A percentile compares a stretch with the other conserved stretches of the same genome.
phyloP scores from a whole-genome alignment of 1,139 yeast genomes.

The Lodderomyces jiufengensis region DNA sequence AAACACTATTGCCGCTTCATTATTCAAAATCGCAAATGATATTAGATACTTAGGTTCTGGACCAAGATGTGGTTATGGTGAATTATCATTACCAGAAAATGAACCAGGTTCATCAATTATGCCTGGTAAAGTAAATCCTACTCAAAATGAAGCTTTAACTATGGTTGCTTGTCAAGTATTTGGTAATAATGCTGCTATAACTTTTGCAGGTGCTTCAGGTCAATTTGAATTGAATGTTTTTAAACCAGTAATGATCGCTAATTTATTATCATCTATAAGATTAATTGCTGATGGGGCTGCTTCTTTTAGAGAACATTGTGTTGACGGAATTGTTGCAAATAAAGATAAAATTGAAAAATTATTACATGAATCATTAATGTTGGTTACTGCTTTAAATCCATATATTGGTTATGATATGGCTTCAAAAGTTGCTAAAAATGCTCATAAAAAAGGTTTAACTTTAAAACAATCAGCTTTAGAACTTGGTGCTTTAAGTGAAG shows the following conservation, averaged over 20 bases:
- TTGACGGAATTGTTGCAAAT: slow-evolving; percentile 91
- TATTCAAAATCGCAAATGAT: slow-evolving; percentile 95
- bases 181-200: slow-evolving; percentile 93
- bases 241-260: slow-evolving; percentile 93
- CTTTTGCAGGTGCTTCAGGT: slow-evolving; percentile 97
- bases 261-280: slow-evolving; percentile 83
- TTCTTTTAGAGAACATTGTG: slow-evolving; percentile 92
- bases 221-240: slow-evolving; percentile 97
- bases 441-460: slow-evolving; percentile 96
- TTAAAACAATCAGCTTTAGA: slow-evolving; percentile 92
- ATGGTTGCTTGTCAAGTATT: slow-evolving; percentile 98
- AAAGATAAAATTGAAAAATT: slow-evolving; percentile 79
- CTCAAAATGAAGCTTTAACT: slow-evolving; percentile 97
- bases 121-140: slow-evolving; percentile 99
- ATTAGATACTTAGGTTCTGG: slow-evolving; percentile 98
- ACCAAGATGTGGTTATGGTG: slow-evolving; percentile 99
- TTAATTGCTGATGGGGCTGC: slow-evolving; percentile 83
- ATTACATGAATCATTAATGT: slow-evolving; percentile 92
- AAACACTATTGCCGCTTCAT: slow-evolving; percentile 89
- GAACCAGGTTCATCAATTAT: slow-evolving; percentile 99
- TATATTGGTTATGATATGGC: slow-evolving; percentile 98
- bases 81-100: slow-evolving; percentile 90
- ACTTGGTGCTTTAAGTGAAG: slow-evolving; percentile 74
- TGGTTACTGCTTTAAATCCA: slow-evolving; percentile 97
- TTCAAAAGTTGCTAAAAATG: slow-evolving; percentile 96